Evolutionary conservation across 139 green algal species (phyloP).

Genomic region (Haematococcus lacustris): DNA sequence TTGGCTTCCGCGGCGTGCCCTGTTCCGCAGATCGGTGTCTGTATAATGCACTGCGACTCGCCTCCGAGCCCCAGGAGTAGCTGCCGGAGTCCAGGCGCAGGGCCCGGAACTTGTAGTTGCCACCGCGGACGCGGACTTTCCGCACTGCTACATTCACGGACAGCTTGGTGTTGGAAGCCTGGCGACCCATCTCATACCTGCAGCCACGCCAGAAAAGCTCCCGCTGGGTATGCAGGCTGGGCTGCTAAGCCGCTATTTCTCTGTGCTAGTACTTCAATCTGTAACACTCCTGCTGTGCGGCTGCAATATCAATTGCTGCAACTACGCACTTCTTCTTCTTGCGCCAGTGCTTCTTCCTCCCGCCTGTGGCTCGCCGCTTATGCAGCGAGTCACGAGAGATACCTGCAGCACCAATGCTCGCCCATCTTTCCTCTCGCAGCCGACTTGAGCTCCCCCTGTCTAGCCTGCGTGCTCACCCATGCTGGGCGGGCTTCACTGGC

Average conservation of each 20-base stretch:
- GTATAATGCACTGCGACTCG: constrained; percentile 14
- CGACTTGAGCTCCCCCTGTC: too few species aligned
- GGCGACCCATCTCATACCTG: constrained; percentile 96
- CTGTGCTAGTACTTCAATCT: background rate
- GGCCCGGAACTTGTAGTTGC: constrained; percentile 97
- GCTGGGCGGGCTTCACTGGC: too few species aligned
- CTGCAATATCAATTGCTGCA: background rate
- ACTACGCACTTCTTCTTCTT: constrained; percentile 97
- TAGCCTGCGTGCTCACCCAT: too few species aligned
- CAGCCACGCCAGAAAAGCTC: background rate
- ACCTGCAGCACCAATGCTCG: constrained; percentile 67
- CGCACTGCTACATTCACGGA: constrained; percentile 84
- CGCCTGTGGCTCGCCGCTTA: constrained; percentile 92
- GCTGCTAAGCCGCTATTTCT: background rate
- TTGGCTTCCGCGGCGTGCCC: background rate
- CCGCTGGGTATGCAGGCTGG: background rate
- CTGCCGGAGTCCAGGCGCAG: constrained; percentile 94
- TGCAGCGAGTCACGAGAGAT: constrained; percentile 97
- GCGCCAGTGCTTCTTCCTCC: constrained; percentile 92
- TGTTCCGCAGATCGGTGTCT: too few species aligned
- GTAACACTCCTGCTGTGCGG: background rate
- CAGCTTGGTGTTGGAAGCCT: constrained; percentile 94
- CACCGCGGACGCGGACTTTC: constrained; percentile 83
- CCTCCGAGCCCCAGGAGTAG: constrained; percentile 84
- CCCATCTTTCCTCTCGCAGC: background rate